Conservation (phyloP, 2,329 filamentous ascomycete species). For the Colletotrichum lini region DNA sequence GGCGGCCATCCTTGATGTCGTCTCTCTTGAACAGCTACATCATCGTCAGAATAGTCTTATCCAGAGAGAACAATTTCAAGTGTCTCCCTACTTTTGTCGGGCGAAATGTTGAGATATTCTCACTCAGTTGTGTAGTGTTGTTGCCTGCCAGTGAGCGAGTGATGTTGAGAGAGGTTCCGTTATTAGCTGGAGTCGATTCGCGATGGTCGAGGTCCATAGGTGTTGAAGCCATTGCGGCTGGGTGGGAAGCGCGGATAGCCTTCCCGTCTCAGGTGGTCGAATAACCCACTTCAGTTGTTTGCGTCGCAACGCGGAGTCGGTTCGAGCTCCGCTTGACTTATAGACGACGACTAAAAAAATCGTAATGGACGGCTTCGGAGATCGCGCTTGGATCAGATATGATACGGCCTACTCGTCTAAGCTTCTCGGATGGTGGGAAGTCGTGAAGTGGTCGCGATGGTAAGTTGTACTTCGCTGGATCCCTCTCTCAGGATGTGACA, state of each 20-base stretch:
- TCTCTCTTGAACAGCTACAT: constrained; percentile 72
- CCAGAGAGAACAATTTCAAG: background rate
- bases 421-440: background rate
- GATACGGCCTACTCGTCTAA: background rate
- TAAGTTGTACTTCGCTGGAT: background rate
- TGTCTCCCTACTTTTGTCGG: constrained; percentile 78
- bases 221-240: constrained; percentile 62
- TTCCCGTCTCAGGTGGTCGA: constrained; percentile 8
- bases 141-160: constrained; percentile 61
- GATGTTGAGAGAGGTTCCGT: constrained; percentile 64
- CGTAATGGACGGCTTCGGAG: background rate
- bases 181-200: constrained; percentile 58
- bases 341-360: background rate
- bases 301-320: background rate
- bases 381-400: too few relatives aligned
- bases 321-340: background rate
- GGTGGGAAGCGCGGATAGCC: background rate
- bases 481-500: background rate
- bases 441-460: background rate
- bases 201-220: constrained; percentile 71
- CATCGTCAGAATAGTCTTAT: constrained; percentile 7
- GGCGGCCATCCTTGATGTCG: constrained; percentile 65
- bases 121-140: constrained; percentile 77
- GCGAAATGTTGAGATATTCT: constrained; percentile 83
- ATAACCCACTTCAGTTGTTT: background rate